phyloP scores from a whole-genome alignment of 306 rosid species.

The Medicago truncatula region DNA sequence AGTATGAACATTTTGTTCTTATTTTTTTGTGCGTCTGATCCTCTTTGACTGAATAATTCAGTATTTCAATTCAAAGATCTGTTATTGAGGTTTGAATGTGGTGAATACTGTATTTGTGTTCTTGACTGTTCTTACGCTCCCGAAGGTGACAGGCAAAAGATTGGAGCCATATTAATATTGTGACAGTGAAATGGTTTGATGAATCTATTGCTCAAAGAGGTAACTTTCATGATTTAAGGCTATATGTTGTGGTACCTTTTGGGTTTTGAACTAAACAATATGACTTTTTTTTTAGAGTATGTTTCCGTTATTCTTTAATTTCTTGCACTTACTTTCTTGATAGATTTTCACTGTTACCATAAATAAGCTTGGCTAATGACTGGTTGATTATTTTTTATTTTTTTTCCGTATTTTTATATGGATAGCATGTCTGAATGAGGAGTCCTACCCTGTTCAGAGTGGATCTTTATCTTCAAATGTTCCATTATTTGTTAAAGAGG shows the following conservation, averaged over 20 bases:
- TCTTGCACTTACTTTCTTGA: neutral
- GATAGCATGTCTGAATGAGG: conserved; percentile 88
- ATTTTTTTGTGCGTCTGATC: conserved; percentile 21
- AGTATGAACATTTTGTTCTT: conserved; percentile 27
- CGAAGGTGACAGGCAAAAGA: conserved; percentile 88
- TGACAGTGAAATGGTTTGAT: conserved; percentile 88
- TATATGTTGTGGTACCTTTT: conserved; percentile 34
- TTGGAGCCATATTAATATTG: conserved; percentile 83
- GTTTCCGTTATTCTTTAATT: conserved; percentile 9
- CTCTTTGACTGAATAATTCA: conserved; percentile 19
- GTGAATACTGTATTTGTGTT: conserved; percentile 51
- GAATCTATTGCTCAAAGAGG: conserved; percentile 85
- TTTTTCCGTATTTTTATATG: conserved; percentile 32
- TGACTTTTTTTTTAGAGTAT: conserved; percentile 26
- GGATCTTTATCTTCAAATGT: conserved; percentile 59
- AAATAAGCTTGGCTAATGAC: neutral
- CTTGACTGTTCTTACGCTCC: conserved; percentile 87
- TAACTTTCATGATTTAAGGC: conserved; percentile 42
- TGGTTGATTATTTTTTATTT: conserved; percentile 22
- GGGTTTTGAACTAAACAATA: conserved; percentile 33
- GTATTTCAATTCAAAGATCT: conserved; percentile 23
- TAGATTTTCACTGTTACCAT: neutral
- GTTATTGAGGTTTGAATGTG: conserved; percentile 25
- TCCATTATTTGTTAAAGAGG: conserved; percentile 54
- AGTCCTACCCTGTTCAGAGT: conserved; percentile 73